Conservation (phyloP, 768 basidiomycete species). For the Cystofilobasidium bisporidii region DNA sequence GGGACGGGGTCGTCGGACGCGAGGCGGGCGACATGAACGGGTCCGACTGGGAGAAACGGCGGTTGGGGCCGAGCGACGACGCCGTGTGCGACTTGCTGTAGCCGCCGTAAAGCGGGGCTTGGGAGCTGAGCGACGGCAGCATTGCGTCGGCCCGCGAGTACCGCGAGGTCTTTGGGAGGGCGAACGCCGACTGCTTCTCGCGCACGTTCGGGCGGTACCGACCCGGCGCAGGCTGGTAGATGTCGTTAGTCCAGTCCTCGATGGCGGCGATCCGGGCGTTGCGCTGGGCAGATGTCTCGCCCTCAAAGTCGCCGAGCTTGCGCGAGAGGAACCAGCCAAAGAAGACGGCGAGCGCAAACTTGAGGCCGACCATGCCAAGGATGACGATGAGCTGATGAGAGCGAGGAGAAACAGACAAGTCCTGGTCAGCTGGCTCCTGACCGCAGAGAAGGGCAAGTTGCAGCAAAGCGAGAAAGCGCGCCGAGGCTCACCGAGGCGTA, state of each 20-base stretch:
- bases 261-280: constrained; percentile 83
- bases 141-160: constrained; percentile 61
- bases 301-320: constrained; percentile 83
- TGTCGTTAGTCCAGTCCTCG: constrained; percentile 92
- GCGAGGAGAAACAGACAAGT: too few relatives aligned
- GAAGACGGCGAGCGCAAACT: constrained; percentile 91
- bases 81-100: constrained; percentile 38
- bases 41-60: constrained; percentile 62
- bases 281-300: constrained; percentile 83
- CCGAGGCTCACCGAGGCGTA: constrained; percentile 54
- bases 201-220: constrained; percentile 79
- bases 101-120: constrained; percentile 32
- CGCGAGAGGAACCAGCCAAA: constrained; percentile 99
- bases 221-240: constrained; percentile 84
- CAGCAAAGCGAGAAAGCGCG: too few relatives aligned
- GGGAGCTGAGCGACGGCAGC: constrained; percentile 41
- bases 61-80: constrained; percentile 45
- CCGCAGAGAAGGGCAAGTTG: too few relatives aligned
- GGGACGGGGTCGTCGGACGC: constrained; percentile 68
- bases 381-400: constrained; percentile 65
- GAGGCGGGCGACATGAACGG: constrained; percentile 63
- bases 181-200: constrained; percentile 45
- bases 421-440: not conserved
- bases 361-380: constrained; percentile 87
- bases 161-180: constrained; percentile 45